Base-by-base conservation (phyloP, 179 eudicot species). In the Silene coronaria region DNA sequence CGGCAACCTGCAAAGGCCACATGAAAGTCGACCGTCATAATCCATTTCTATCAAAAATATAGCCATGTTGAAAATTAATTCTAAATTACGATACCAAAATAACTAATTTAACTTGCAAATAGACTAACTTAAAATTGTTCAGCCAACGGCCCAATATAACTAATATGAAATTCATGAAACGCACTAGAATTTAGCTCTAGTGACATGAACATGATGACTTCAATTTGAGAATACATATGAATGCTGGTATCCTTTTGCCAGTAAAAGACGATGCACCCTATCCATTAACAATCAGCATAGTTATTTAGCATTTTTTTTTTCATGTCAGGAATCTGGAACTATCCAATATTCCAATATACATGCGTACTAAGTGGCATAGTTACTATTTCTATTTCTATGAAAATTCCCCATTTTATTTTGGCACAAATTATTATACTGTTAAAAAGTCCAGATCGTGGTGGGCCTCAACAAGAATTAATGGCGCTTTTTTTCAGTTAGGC, bases 1-100 rank as follows among this genome's bases (percentile, higher is more conserved):
- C 98, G 75, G 96, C 96, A 75, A 89, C 90, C 97, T 91, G 83
- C 70, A 82, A 73, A 36, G 57, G 73, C 30, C 71, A 61, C 74
- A 77, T 69, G 19, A 66, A 74, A 51, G 27, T 51, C 26, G 46
- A 16, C 48, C 36, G 11, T 74, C 36, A 32, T 53, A 69, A 68
- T 67, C 75, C 59, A 53, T 64, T 36, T 27, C 57, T 28, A n/a
- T 45, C 32, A 19, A 36, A 45, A 30, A 19, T 26, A 70, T 23
- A 9, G 32, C 45, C 5, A 48, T n/a, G 36, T 7, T 26, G 30
- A 42, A 23, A 21, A 36, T 11, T 10, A 36, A 19, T 6, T 67
- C 8, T 10, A 67, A 36, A n/a, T 1, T 38, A 38, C 5, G 23
- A 66, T 34, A 12, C 32, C 2, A 17, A 66, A 16, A 8, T 6